These are phyloP conservation scores for Boletus smithii DNA, from an alignment of 1,284 basidiomycete species.

Conservation along the genomic window DNA sequence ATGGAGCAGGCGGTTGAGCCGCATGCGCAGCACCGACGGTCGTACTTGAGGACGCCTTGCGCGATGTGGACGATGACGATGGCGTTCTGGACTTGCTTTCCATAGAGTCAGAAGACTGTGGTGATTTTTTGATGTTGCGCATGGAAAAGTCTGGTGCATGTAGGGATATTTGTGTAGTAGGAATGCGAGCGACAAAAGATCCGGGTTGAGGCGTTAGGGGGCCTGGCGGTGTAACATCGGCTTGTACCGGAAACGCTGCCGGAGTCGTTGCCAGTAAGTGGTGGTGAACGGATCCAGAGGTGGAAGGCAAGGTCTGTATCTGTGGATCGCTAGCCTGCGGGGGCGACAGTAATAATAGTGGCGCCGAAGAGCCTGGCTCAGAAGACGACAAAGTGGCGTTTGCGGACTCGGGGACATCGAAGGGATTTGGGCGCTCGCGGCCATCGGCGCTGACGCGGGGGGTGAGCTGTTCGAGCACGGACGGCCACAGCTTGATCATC, in stretches of 20 bases:
- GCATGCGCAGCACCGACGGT: slow-evolving; percentile 28
- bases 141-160: slow-evolving; percentile 79
- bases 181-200: slow-evolving; percentile 53
- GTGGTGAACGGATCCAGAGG: slow-evolving; percentile 34
- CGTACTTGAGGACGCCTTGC: slow-evolving; percentile 29
- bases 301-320: slow-evolving; percentile 11
- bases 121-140: slow-evolving; percentile 46
- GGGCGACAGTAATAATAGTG: neutral
- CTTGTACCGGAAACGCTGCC: slow-evolving; percentile 23
- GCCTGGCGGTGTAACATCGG: slow-evolving; percentile 36
- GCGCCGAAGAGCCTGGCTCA: no score
- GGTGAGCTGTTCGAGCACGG: slow-evolving; percentile 67
- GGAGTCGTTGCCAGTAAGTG: slow-evolving; percentile 38
- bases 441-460: slow-evolving; percentile 55
- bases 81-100: slow-evolving; percentile 37
- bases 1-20: slow-evolving; percentile 33
- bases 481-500: slow-evolving; percentile 71
- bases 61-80: slow-evolving; percentile 43
- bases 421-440: slow-evolving; percentile 65
- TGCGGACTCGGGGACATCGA: slow-evolving; percentile 45
- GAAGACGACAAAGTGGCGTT: no score
- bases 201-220: slow-evolving; percentile 41
- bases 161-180: slow-evolving; percentile 72
- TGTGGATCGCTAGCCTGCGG: slow-evolving; percentile 6
- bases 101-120: slow-evolving; percentile 32